Evolutionary conservation across 169 alveolate species (phyloP).

Genomic region (Theileria sp.): DNA sequence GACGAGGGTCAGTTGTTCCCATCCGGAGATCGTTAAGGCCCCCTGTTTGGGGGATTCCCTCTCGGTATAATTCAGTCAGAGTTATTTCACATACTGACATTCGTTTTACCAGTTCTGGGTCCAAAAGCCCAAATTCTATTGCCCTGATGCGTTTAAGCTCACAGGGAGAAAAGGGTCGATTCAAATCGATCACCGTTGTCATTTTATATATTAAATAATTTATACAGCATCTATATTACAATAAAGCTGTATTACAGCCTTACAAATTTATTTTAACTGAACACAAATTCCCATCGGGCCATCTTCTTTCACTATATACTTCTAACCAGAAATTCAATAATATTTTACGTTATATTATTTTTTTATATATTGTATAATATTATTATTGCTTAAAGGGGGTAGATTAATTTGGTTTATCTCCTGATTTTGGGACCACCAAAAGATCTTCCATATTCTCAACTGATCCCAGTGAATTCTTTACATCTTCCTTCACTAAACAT

Average conservation of each 20-base stretch:
- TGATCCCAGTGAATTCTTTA: background rate
- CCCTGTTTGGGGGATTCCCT: slow-evolving; percentile 88
- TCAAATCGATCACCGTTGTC: slow-evolving; percentile 76
- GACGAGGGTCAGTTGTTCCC: slow-evolving; percentile 95
- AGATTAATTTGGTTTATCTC: background rate
- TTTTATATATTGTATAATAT: too few relatives aligned
- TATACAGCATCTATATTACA: slow-evolving; percentile 13
- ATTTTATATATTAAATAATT: background rate
- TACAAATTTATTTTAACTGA: background rate
- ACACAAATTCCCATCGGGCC: background rate
- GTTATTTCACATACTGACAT: slow-evolving; percentile 87
- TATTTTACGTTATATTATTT: too few relatives aligned
- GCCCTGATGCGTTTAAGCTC: slow-evolving; percentile 82
- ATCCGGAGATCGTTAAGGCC: slow-evolving; percentile 93
- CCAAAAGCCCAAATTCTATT: slow-evolving; percentile 84
- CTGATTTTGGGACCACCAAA: background rate
- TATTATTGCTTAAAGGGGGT: background rate
- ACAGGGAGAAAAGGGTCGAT: slow-evolving; percentile 81
- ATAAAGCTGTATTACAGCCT: slow-evolving; percentile 9
- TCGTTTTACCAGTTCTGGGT: slow-evolving; percentile 80
- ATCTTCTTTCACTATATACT: background rate
- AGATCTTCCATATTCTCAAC: slow-evolving; percentile 4
- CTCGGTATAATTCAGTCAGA: slow-evolving; percentile 85
- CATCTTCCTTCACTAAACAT: slow-evolving; percentile 20
- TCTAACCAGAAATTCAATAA: background rate